A percentile compares a stretch with the other conserved stretches of the same genome.
These are phyloP conservation scores for Eucalyptus tenuipes DNA, from an alignment of 345 rosid genomes.

Conservation along the genomic window DNA sequence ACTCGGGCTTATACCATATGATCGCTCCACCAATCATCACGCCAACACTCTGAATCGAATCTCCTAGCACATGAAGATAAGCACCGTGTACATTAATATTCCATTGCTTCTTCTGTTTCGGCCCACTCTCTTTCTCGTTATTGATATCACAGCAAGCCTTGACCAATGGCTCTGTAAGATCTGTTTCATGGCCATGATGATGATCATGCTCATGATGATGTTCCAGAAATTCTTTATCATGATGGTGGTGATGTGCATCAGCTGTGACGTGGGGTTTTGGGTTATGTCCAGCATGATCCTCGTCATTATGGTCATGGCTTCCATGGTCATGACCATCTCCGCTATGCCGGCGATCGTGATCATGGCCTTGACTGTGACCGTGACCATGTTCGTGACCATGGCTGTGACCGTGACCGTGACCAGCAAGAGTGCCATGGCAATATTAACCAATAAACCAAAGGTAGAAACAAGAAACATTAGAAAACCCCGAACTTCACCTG, in stretches of 20 bases:
- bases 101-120: constrained; percentile 21
- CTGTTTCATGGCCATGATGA: constrained; percentile 9
- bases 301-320: constrained; percentile 6
- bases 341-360: background rate
- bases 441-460: constrained; percentile 44
- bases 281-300: background rate
- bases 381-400: background rate
- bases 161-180: constrained; percentile 21
- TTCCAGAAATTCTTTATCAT: background rate
- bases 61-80: constrained; percentile 63
- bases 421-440: constrained; percentile 46
- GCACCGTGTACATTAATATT: constrained; percentile 59
- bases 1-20: constrained; percentile 58
- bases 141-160: constrained; percentile 1
- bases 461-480: constrained; percentile 57
- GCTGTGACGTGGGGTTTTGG: background rate
- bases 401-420: constrained; percentile 34
- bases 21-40: constrained; percentile 67
- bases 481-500: constrained; percentile 46
- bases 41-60: constrained; percentile 64
- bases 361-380: constrained; percentile 8
- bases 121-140: background rate
- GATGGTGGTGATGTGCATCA: background rate
- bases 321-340: background rate
- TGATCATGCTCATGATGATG: constrained; percentile 2